A percentile compares a stretch with the other conserved stretches of the same genome.
Evolutionary conservation across 2,329 filamentous ascomycete species (phyloP).

Genomic region (Fulvia fulva): DNA sequence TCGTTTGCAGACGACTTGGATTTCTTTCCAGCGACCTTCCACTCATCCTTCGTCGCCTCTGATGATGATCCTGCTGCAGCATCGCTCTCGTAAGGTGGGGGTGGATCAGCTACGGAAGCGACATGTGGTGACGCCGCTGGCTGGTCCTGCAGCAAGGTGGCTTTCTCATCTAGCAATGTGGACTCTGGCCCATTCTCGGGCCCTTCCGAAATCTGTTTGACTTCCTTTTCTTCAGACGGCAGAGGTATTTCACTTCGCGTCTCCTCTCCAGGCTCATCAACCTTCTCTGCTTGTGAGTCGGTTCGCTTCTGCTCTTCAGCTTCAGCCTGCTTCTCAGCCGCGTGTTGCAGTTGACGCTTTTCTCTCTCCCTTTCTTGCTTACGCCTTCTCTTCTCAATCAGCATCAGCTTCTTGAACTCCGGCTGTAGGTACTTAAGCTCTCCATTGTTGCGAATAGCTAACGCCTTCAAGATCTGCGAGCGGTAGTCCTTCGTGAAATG

Average conservation of each 20-base stretch:
- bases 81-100: not conserved
- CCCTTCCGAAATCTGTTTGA: not conserved
- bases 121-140: not conserved
- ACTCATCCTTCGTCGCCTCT: not conserved
- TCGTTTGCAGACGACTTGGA: not conserved
- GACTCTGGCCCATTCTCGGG: too few relatives aligned
- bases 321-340: not conserved
- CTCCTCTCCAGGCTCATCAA: not conserved
- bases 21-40: not conserved
- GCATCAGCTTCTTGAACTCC: not conserved
- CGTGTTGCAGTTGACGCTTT: not conserved
- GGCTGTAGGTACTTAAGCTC: constrained; percentile 4
- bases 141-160: not conserved
- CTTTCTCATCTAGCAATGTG: not conserved
- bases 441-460: not conserved
- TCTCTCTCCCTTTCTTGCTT: not conserved
- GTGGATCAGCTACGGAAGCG: not conserved
- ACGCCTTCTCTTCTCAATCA: not conserved
- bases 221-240: not conserved
- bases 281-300: not conserved
- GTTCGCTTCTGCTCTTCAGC: not conserved
- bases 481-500: constrained; percentile 4
- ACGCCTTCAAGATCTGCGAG: constrained; percentile 1
- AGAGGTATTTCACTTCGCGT: too few relatives aligned
- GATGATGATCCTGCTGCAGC: not conserved